Evolutionary conservation across 495 filamentous ascomycete species (phyloP).

Genomic region (Lophium mytilinum): DNA sequence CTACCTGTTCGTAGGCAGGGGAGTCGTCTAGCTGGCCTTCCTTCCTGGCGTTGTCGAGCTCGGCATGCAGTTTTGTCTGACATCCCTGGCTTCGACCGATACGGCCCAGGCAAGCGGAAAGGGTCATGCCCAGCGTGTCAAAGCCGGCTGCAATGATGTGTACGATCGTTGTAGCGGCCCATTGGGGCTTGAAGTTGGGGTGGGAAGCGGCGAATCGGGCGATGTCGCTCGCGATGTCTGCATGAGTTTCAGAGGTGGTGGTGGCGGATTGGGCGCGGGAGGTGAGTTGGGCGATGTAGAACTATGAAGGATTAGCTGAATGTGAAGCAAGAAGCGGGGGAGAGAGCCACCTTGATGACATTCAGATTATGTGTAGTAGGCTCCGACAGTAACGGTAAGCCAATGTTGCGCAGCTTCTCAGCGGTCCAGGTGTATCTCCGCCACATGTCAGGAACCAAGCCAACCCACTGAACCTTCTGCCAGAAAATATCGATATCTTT

Average conservation of each 20-base stretch:
- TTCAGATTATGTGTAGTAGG: no score
- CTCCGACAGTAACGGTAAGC: no score
- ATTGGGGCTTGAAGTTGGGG: neutral
- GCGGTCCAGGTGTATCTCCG: neutral
- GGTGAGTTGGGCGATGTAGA: no score
- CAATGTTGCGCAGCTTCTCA: neutral
- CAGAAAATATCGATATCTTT: neutral
- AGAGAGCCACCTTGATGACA: no score
- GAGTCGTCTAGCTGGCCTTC: neutral
- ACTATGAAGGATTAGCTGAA: no score
- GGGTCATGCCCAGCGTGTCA: neutral
- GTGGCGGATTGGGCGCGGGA: no score
- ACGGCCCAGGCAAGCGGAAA: neutral
- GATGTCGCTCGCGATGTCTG: neutral
- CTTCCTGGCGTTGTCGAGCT: neutral
- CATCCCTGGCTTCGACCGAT: neutral
- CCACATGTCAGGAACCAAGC: neutral
- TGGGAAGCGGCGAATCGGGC: no score
- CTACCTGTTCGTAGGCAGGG: neutral
- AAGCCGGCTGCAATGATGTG: neutral
- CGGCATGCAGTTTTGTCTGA: neutral
- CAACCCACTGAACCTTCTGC: neutral
- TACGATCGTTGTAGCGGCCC: neutral
- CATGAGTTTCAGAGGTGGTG: no score
- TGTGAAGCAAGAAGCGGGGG: no score